Evolutionary conservation across 2,329 filamentous ascomycete genomes (phyloP).

Genomic region (Shiraia sp.): DNA sequence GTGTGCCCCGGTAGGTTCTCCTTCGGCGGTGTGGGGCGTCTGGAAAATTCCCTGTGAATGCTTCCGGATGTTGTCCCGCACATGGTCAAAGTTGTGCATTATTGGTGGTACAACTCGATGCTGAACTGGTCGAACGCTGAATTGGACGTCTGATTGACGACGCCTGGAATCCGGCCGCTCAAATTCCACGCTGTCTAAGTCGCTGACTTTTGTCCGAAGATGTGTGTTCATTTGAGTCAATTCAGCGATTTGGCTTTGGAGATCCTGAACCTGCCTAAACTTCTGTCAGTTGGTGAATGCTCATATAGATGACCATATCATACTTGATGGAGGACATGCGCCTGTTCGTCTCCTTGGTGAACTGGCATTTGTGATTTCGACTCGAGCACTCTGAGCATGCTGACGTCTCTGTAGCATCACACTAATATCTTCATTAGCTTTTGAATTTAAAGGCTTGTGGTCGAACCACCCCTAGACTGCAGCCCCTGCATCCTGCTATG

Average conservation of each 20-base stretch:
- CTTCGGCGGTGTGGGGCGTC: slow-evolving; percentile 65
- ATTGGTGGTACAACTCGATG: slow-evolving; percentile 62
- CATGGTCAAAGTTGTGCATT: slow-evolving; percentile 71
- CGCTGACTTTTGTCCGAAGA: slow-evolving; percentile 66
- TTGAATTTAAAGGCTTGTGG: not conserved
- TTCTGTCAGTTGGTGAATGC: slow-evolving; percentile 11
- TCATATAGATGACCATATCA: slow-evolving; percentile 17
- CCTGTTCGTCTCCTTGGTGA: slow-evolving; percentile 97
- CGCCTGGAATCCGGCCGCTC: slow-evolving; percentile 44
- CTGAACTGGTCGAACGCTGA: slow-evolving; percentile 9
- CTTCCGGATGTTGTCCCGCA: slow-evolving; percentile 71
- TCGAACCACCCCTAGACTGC: too few relatives aligned
- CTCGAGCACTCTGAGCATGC: slow-evolving; percentile 98
- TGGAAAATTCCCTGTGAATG: slow-evolving; percentile 81
- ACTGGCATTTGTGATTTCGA: slow-evolving; percentile 95
- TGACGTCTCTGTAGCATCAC: slow-evolving; percentile 93
- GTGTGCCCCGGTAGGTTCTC: slow-evolving; percentile 48
- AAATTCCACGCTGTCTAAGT: slow-evolving; percentile 51
- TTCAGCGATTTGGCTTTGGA: slow-evolving; percentile 86
- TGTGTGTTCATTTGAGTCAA: slow-evolving; percentile 79
- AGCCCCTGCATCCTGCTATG: too few relatives aligned
- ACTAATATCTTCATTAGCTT: slow-evolving; percentile 53
- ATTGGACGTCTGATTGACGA: slow-evolving; percentile 48
- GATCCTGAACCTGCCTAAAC: slow-evolving; percentile 83
- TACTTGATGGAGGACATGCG: slow-evolving; percentile 98